Evolutionary conservation across 2,329 filamentous ascomycete genomes (phyloP).

Genomic region (Hymenoscyphus infarciens): DNA sequence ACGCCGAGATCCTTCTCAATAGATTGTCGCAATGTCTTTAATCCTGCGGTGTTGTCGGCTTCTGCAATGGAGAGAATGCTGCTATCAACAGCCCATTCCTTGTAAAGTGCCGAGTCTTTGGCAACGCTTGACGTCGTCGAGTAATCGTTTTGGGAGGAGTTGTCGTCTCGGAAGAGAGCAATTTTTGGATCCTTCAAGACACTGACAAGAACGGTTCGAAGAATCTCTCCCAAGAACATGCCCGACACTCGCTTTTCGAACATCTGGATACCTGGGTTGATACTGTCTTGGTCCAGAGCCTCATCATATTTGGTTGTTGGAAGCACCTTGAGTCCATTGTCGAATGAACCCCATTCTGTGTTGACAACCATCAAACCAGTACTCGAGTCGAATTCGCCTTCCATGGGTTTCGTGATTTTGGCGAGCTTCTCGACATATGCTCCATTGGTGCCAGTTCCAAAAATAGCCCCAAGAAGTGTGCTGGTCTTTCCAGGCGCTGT

Average conservation of each 20-base stretch:
- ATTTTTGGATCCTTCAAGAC: constrained; percentile 65
- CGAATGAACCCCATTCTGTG: constrained; percentile 97
- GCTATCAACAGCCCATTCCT: constrained; percentile 87
- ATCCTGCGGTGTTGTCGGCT: constrained; percentile 69
- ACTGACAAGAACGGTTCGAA: constrained; percentile 71
- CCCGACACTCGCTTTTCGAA: constrained; percentile 98
- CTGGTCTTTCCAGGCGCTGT: constrained; percentile 83
- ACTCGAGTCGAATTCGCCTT: constrained; percentile 68
- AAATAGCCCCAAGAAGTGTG: constrained; percentile 91
- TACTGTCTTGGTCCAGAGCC: constrained; percentile 71
- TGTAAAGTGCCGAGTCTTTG: constrained; percentile 63
- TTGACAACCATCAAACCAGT: constrained; percentile 98
- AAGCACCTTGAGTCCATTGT: constrained; percentile 85
- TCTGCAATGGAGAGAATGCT: constrained; percentile 84
- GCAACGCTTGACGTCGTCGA: constrained; percentile 67
- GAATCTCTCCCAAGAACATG: constrained; percentile 96
- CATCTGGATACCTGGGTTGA: constrained; percentile 95
- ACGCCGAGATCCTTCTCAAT: constrained; percentile 75
- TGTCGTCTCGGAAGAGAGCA: constrained; percentile 72
- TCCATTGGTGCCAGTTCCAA: constrained; percentile 39
- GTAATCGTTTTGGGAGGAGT: constrained; percentile 68
- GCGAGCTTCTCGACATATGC: constrained; percentile 72
- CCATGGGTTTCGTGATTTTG: constrained; percentile 75
- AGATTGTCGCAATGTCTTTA: constrained; percentile 70
- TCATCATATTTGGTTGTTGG: constrained; percentile 82